Percentiles rank a stretch among this genome's conserved stretches.
These are phyloP conservation scores for Gardenia jasminoides DNA, from an alignment of 257 asterid genomes.

Conservation along the genomic window DNA sequence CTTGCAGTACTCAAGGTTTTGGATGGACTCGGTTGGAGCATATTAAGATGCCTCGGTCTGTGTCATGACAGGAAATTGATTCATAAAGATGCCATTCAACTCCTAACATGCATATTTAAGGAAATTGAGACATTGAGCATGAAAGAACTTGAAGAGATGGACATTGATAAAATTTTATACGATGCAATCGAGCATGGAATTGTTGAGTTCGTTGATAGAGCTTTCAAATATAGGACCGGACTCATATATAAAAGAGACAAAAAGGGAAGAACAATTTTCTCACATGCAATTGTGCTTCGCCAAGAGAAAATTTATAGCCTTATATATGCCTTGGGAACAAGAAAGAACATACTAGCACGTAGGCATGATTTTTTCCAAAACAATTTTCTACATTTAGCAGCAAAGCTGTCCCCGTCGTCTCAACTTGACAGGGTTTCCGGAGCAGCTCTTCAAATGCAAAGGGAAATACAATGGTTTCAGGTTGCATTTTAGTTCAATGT, in stretches of 20 bases:
- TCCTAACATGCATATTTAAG: conserved; percentile 27
- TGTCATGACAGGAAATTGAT: conserved; percentile 29
- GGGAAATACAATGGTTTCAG: conserved; percentile 40
- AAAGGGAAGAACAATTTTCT: conserved; percentile 18
- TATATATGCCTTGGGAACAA: conserved; percentile 14
- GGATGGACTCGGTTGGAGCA: conserved; percentile 29
- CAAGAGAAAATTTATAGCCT: conserved; percentile 31
- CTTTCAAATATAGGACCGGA: conserved; percentile 15
- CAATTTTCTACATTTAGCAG: conserved; percentile 38
- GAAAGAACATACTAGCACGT: conserved; percentile 21
- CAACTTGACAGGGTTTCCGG: conserved; percentile 25
- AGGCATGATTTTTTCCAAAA: conserved; percentile 13
- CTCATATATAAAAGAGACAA: conserved; percentile 19
- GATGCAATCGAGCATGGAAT: conserved; percentile 36
- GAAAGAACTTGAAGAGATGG: conserved; percentile 32
- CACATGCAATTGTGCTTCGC: conserved; percentile 27
- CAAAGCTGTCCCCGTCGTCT: conserved; percentile 21
- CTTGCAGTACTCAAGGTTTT: conserved; percentile 22
- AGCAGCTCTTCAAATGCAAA: conserved; percentile 43
- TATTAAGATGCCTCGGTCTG: conserved; percentile 35
- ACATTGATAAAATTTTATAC: conserved; percentile 30
- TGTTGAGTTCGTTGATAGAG: conserved; percentile 23
- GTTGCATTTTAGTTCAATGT: background rate
- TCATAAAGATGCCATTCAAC: conserved; percentile 27
- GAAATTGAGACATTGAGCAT: conserved; percentile 22